These are phyloP conservation scores for Yamadazyma laniorum DNA, from an alignment of 805 yeast genomes.

Conservation along the genomic window DNA sequence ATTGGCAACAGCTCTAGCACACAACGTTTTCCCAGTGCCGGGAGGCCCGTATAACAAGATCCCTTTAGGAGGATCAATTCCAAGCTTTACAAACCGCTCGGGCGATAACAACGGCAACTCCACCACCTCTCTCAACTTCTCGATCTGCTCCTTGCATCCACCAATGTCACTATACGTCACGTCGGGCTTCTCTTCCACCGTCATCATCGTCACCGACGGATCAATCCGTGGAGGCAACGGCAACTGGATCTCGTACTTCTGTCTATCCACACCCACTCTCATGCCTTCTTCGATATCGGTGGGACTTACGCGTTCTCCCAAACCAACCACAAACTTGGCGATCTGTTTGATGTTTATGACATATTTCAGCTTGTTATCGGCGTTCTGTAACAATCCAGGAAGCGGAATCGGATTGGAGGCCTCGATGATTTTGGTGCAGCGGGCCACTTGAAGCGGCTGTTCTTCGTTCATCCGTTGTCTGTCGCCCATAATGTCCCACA, in stretches of 20 bases:
- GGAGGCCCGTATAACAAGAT: constrained; percentile 96
- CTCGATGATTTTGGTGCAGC: constrained; percentile 95
- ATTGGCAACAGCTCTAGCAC: constrained; percentile 99
- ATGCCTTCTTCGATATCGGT: constrained; percentile 99
- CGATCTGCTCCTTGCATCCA: constrained; percentile 98
- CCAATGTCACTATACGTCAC: constrained; percentile 98
- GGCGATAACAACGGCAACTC: constrained; percentile 92
- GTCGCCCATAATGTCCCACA: constrained; percentile 98
- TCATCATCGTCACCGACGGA: constrained; percentile 99
- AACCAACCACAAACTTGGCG: constrained; percentile 91
- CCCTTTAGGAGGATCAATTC: constrained; percentile 99
- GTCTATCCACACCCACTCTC: constrained; percentile 99
- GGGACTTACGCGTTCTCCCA: constrained; percentile 96
- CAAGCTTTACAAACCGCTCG: constrained; percentile 93
- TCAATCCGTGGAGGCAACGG: constrained; percentile 98
- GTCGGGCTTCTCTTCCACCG: constrained; percentile 99
- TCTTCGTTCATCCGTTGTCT: constrained; percentile 89
- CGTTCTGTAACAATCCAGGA: constrained; percentile 45
- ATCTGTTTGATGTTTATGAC: constrained; percentile 97
- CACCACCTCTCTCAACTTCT: constrained; percentile 92
- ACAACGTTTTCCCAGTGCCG: constrained; percentile 96
- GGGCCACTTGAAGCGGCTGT: constrained; percentile 95
- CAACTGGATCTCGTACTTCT: constrained; percentile 92
- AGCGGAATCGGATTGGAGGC: constrained; percentile 40
- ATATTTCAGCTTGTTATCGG: constrained; percentile 85